Evolutionary conservation across 192 early-diverging fungal genomes (phyloP).

Genomic region (Backusella mclennaniae): DNA sequence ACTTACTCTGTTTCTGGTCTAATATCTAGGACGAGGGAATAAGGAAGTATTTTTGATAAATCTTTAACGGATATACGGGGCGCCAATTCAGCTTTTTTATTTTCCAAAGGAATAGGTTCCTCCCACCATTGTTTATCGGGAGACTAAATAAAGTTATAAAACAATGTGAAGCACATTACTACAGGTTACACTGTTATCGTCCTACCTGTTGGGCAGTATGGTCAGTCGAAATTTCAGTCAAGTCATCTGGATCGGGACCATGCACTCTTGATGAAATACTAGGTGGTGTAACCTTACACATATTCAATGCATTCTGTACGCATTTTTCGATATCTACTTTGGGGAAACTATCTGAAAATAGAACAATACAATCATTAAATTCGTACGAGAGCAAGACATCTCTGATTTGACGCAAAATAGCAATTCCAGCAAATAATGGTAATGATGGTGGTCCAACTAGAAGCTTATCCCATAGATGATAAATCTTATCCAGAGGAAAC

Average conservation of each 20-base stretch:
- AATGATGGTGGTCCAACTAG: constrained; percentile 63
- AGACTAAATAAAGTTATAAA: neutral
- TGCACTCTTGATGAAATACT: constrained; percentile 44
- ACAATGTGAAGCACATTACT: neutral
- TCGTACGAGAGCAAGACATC: constrained; percentile 59
- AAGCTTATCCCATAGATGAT: constrained; percentile 78
- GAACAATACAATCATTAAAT: constrained; percentile 62
- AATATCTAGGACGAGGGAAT: constrained; percentile 57
- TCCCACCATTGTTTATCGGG: constrained; percentile 43
- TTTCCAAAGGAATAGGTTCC: constrained; percentile 44
- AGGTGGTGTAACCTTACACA: constrained; percentile 71
- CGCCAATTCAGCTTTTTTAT: constrained; percentile 50
- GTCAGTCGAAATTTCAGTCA: neutral
- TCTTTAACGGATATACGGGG: constrained; percentile 55
- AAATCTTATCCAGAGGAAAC: constrained; percentile 79
- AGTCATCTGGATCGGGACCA: constrained; percentile 31
- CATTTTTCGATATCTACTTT: constrained; percentile 74
- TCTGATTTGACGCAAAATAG: constrained; percentile 69
- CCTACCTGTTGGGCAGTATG: neutral
- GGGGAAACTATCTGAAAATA: constrained; percentile 57
- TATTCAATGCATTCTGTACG: constrained; percentile 55
- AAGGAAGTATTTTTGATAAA: constrained; percentile 39
- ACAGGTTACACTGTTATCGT: neutral
- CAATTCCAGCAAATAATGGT: constrained; percentile 64
- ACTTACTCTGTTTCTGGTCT: constrained; percentile 54